Evolutionary conservation across 2,329 filamentous ascomycete species (phyloP), one percentile per base, ranked within the genome.

Genomic region (Ophiostoma sp.): DNA sequence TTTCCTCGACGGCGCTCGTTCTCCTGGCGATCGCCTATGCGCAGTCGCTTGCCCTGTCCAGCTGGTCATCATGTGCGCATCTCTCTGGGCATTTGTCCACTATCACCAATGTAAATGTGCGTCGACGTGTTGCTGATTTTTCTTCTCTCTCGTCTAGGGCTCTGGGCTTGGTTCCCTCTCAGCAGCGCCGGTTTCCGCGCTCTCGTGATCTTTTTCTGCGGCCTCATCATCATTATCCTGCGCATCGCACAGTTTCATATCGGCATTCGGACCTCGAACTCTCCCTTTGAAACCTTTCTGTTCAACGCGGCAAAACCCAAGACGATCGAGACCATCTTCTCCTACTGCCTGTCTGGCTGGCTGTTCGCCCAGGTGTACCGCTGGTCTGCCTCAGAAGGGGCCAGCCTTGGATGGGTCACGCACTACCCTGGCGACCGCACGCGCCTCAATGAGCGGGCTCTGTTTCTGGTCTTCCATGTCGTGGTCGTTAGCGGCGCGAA

Each of bases 111-210:
- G 27, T 27, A 27, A 27, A 27, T 27, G 27, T 1, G 27, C 27
- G 27, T 2, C 27, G 27, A 27, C 27, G 27, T 27, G 27, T 27
- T 27, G 27, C 27, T 27, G 27, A 27, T 2, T 27, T 27, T 27
- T 27, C 27, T 27, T 27, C 2, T 27, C 27, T 27, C 27, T 27
- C 27, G 27, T 27, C n/a, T 73, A 94, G 91, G 87, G 66, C 80
- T 97, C 70, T 97, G 92, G 93, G 82, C 88, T 74, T 94, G 91
- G 90, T 92, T 96, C 73, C 93, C 93, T 38, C 74, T 97, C 52
- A 91, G 92, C 66, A 83, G 84, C 68, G 86, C 89, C 62, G 92
- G 91, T 69, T 78, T 96, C 68, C 89, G 93, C 73, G 85, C 92
- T 5, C 76, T 89, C 16, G 83, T 92, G 71, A 85, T 97, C 72